Evolutionary conservation across 768 basidiomycete genomes (phyloP).

Genomic region (Naematelia aurantialba): DNA sequence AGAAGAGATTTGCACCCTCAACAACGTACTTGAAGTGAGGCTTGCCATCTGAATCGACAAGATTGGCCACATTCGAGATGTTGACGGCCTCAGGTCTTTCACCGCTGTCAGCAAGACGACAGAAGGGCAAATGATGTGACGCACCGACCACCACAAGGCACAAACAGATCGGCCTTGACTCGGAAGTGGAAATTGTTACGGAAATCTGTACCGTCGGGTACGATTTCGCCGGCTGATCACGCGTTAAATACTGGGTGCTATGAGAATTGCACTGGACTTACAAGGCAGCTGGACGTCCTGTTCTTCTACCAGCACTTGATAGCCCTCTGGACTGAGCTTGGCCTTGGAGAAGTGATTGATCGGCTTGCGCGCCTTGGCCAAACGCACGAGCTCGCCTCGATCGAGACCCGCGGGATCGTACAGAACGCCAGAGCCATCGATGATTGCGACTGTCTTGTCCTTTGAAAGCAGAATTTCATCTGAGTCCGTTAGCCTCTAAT

Average conservation of each 20-base stretch:
- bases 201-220: constrained; percentile 94
- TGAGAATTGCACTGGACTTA: constrained; percentile 54
- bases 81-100: constrained; percentile 80
- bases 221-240: constrained; percentile 77
- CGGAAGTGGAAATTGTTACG: constrained; percentile 92
- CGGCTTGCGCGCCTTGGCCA: constrained; percentile 80
- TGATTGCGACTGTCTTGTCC: constrained; percentile 84
- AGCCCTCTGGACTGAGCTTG: constrained; percentile 89
- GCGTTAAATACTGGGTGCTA: background rate
- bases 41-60: constrained; percentile 89
- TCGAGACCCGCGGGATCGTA: constrained; percentile 86
- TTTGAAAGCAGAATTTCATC: constrained; percentile 92
- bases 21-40: constrained; percentile 96
- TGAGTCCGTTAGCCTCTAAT: constrained; percentile 41
- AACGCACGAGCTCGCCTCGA: constrained; percentile 78
- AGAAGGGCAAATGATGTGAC: background rate
- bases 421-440: constrained; percentile 93
- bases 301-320: constrained; percentile 87
- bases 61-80: constrained; percentile 85
- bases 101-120: background rate
- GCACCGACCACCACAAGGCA: constrained; percentile 76
- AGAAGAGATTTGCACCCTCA: constrained; percentile 94
- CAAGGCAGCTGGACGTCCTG: constrained; percentile 88
- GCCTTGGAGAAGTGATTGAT: constrained; percentile 73
- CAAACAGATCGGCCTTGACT: constrained; percentile 95